These are phyloP conservation scores for Melaleuca quinquenervia DNA, from an alignment of 345 rosid genomes.

Conservation along the genomic window DNA sequence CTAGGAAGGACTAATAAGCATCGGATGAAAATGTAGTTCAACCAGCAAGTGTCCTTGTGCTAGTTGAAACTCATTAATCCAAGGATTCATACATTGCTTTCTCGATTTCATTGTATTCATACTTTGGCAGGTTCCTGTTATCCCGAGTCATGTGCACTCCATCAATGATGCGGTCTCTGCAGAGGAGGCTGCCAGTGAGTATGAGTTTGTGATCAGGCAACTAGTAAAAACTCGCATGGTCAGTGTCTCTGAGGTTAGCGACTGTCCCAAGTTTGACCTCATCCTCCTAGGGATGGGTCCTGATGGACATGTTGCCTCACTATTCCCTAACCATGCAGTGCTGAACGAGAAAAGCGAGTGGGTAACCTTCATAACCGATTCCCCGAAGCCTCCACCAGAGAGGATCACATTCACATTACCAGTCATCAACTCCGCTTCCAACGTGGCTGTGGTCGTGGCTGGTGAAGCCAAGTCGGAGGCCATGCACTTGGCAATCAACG, in stretches of 20 bases:
- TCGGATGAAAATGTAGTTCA: background rate
- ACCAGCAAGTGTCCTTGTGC: background rate
- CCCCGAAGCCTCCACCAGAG: constrained; percentile 84
- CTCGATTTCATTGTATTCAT: background rate
- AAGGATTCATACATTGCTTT: background rate
- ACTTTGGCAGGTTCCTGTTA: constrained; percentile 51
- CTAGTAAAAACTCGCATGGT: constrained; percentile 55
- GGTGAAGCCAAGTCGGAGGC: constrained; percentile 78
- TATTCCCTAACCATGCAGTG: constrained; percentile 61
- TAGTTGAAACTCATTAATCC: background rate
- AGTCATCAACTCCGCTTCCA: constrained; percentile 81
- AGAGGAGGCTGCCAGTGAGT: constrained; percentile 71
- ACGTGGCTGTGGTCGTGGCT: constrained; percentile 55
- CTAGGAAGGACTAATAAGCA: background rate
- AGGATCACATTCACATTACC: constrained; percentile 91
- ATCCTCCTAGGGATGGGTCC: constrained; percentile 83
- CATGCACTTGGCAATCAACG: constrained; percentile 50
- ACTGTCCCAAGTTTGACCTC: constrained; percentile 88
- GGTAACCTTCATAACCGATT: constrained; percentile 64
- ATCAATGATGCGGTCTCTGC: constrained; percentile 71
- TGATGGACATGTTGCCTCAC: constrained; percentile 87
- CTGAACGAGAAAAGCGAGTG: constrained; percentile 55
- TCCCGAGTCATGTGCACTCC: constrained; percentile 69
- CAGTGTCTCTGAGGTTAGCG: constrained; percentile 55
- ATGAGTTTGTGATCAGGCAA: constrained; percentile 67